A percentile compares a stretch with the other conserved stretches of the same genome.
phyloP scores from a whole-genome alignment of 2,329 filamentous ascomycete genomes.

The Phoma sp. region DNA sequence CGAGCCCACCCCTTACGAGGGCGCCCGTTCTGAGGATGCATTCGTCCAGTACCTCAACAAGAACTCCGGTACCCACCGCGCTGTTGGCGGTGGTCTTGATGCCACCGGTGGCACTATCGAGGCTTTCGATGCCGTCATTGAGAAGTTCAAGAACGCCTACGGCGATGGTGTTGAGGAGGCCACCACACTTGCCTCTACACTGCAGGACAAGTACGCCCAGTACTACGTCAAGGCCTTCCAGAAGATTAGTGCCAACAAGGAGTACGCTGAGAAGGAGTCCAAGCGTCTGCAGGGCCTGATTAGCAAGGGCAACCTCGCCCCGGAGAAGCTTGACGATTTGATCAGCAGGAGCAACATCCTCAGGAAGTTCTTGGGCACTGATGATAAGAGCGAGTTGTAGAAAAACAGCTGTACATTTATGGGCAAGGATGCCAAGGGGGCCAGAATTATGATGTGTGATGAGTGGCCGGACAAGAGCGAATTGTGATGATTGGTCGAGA shows the following conservation, averaged over 20 bases:
- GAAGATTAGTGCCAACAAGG: constrained; percentile 79
- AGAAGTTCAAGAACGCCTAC: constrained; percentile 71
- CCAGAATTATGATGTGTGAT: constrained; percentile 1
- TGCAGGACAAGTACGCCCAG: constrained; percentile 83
- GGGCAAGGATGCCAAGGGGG: not conserved
- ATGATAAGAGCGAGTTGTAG: constrained; percentile 75
- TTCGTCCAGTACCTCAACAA: constrained; percentile 84
- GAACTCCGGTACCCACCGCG: constrained; percentile 85
- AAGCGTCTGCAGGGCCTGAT: constrained; percentile 79
- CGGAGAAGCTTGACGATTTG: constrained; percentile 87
- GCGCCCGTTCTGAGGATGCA: constrained; percentile 76
- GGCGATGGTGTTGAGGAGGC: constrained; percentile 70
- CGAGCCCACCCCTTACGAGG: constrained; percentile 72
- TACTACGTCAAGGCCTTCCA: constrained; percentile 94
- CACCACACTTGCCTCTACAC: constrained; percentile 69
- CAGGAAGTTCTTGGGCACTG: constrained; percentile 70
- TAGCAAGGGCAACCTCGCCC: constrained; percentile 83
- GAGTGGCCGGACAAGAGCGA: not conserved
- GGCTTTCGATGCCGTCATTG: constrained; percentile 75
- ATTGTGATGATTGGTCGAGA: not conserved
- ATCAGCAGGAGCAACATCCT: constrained; percentile 87
- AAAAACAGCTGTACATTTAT: constrained; percentile 1
- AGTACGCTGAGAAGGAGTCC: constrained; percentile 85
- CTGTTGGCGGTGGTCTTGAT: constrained; percentile 79
- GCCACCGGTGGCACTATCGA: constrained; percentile 81